phyloP scores from a whole-genome alignment of 495 filamentous ascomycete species.

The Xylaria flabelliformis region DNA sequence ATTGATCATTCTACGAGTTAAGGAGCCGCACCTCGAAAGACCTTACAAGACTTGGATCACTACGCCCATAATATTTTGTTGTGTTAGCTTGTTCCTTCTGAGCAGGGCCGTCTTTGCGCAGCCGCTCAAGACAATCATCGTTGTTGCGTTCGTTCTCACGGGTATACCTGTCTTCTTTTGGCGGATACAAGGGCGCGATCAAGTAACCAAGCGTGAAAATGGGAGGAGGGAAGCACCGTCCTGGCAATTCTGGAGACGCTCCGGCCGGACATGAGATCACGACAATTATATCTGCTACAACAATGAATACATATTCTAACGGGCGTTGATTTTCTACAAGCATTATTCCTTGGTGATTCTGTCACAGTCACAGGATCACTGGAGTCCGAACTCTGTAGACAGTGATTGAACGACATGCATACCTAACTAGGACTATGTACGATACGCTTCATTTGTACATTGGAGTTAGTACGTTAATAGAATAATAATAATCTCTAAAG shows the following conservation, averaged over 20 bases:
- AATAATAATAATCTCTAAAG: conserved; percentile 17
- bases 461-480: not conserved
- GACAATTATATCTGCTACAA: conserved; percentile 10
- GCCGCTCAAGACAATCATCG: conserved; percentile 86
- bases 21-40: conserved; percentile 83
- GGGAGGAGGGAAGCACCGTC: conserved; percentile 33
- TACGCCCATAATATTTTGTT: conserved; percentile 97
- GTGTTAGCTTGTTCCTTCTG: conserved; percentile 91
- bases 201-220: conserved; percentile 45
- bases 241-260: conserved; percentile 57
- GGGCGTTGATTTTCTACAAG: not conserved
- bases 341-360: not conserved
- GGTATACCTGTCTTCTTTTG: conserved; percentile 90
- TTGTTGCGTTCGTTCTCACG: conserved; percentile 79
- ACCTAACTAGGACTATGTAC: not conserved
- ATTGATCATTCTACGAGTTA: conserved; percentile 87
- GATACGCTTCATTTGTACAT: not conserved
- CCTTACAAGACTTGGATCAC: conserved; percentile 96
- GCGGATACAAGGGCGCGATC: conserved; percentile 69
- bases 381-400: not conserved
- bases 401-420: conserved; percentile 14
- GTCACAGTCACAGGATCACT: not conserved
- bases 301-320: not conserved
- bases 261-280: conserved; percentile 26
- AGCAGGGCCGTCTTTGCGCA: conserved; percentile 86